phyloP scores from a whole-genome alignment of 78 protist genomes.

The slime mould (Dictyostelium discoideum) region DNA sequence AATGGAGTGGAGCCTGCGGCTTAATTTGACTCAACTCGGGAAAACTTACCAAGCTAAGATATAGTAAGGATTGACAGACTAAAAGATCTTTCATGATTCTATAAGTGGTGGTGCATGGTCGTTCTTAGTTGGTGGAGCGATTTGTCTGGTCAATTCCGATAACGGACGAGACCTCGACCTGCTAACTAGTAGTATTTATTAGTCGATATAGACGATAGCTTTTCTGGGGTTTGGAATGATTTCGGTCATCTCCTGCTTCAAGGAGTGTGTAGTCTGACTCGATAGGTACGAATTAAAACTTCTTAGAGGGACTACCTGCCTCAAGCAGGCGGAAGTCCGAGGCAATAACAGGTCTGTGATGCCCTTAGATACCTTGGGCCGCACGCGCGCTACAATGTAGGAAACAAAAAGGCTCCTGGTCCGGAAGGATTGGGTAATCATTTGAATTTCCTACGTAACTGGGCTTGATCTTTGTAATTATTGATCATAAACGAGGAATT shows the following conservation, averaged over 20 bases:
- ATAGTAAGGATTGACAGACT: slow-evolving; percentile 93
- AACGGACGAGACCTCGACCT: slow-evolving; percentile 97
- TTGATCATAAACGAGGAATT: slow-evolving; percentile 93
- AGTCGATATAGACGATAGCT: slow-evolving; percentile 8
- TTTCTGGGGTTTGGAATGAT: slow-evolving; percentile 12
- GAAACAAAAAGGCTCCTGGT: slow-evolving; percentile 72
- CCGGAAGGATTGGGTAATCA: slow-evolving; percentile 87
- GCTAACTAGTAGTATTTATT: slow-evolving; percentile 81
- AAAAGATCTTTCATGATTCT: slow-evolving; percentile 94
- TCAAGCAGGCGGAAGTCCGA: slow-evolving; percentile 23
- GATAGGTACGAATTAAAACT: slow-evolving; percentile 54
- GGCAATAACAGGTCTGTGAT: slow-evolving; percentile 93
- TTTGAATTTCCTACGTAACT: slow-evolving; percentile 77
- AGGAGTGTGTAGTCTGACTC: not conserved
- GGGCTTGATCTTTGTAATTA: slow-evolving; percentile 93
- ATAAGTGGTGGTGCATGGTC: slow-evolving; percentile 97
- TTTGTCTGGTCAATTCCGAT: slow-evolving; percentile 97
- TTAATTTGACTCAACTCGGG: slow-evolving; percentile 96
- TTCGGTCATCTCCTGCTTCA: not conserved
- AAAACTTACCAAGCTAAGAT: slow-evolving; percentile 96
- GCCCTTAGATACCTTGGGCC: slow-evolving; percentile 96
- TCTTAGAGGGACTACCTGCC: slow-evolving; percentile 89
- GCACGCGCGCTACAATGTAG: slow-evolving; percentile 94
- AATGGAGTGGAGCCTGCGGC: slow-evolving; percentile 97
- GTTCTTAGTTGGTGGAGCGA: slow-evolving; percentile 97